Evolutionary conservation across 1,284 basidiomycete genomes (phyloP), one percentile per base, ranked within the genome.

Genomic region (Pascua guehoae): DNA sequence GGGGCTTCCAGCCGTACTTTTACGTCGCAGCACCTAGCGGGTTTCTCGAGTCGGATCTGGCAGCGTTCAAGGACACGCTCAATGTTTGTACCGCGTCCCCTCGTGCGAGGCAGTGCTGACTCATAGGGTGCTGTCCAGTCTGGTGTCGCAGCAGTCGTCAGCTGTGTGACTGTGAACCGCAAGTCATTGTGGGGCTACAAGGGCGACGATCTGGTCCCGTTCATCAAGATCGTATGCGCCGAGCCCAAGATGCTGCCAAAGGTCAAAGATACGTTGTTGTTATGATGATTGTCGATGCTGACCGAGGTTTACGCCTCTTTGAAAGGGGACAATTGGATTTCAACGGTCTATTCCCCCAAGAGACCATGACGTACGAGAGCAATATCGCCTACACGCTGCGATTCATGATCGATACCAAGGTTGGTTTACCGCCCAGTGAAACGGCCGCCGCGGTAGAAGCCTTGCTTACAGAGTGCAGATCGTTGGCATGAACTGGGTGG

Each of bases 401-500:
- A 5, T 97, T 96, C 74, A 97, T 97, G 93, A 92, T 97, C 61
- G 94, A 97, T 69, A 88, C 89, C 5, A 87, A 91, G 81, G 91
- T 90, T 41, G 46, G 73, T 54, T 32, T 32, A 32, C 7, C 24
- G 7, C 4, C 24, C 4, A 32, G 24, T 7, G 24, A 32, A 32
- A 32, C 24, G 24, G 7, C 24, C 24, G 24, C 7, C 24, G 3
- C 7, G 4, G 24, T 3, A 3, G 24, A 32, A 32, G 24, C 3
- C 24, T 32, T 32, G 24, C 24, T 32, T 4, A 32, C 24, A 32
- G 7, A 32, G 24, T 32, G 3, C 62, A 94, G 89, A 85, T 97
- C 18, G 86, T 93, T 45, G 93, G 93, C 4, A 97, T 97, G 93
- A 97, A 95, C 71, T 97, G 93, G 93, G 87, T 97, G 43, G 91